Base-by-base conservation (phyloP, 2,329 filamentous ascomycete species). In the Magnaporthales sp. region DNA sequence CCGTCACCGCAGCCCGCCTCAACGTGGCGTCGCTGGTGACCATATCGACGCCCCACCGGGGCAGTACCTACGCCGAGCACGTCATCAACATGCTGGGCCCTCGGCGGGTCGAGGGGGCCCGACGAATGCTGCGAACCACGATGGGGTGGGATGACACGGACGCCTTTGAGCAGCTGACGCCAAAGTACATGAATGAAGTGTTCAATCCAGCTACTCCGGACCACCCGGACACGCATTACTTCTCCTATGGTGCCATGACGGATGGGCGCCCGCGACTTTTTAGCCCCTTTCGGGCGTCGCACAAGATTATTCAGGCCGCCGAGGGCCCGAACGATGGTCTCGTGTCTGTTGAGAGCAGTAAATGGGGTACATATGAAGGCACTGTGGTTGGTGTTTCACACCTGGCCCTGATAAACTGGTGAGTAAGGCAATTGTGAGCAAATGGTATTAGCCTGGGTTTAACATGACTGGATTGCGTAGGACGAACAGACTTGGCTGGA, bases 241-340 rank as follows among this genome's bases (percentile, higher is more conserved):
- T 88, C 70, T 88, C 85, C 2, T 89, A 88, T 70, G 86, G 86
- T 7, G 86, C 86, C 1, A 80, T 78, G 63, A 78, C 81, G 62
- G 73, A 77, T 27, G 68, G 70, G 19, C 77, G 73, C 24, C 82
- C 80, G 80, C 91, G 80, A 81, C 85, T 84, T 72, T 87, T 81
- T 79, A 92, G 89, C 80, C 84, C 84, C 2, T 89, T 89, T 71
- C 79, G 84, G 6, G 75, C 79, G 61, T 82, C 86, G 3, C 80
- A 86, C 69, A 71, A 74, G 1, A 76, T 89, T 10, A 77, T 90
- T 26, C 71, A 77, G 11, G 74, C 77, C 51, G 71, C 72, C 0
- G 87, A 89, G 71, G 87, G 87, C 0, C 79, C 84, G 19, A 90
- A 90, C 70, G 87, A 90, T 71, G 87, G 87, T 1, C 77, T 90